Evolutionary conservation across 176 grass and related monocot species (phyloP).

Genomic region (Oropetium thomaeum): DNA sequence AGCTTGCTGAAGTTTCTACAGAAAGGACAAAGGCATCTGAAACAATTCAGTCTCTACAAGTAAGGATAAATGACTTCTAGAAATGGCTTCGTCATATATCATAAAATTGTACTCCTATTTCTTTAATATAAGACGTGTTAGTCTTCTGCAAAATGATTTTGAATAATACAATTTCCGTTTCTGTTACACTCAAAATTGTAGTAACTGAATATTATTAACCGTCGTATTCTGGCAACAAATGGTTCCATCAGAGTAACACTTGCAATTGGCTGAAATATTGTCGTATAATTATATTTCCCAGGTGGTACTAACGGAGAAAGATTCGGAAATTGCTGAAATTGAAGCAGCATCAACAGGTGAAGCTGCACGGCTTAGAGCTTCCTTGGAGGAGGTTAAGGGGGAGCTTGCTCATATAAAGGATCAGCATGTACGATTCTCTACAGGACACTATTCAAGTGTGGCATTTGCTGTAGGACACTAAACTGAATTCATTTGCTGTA

Average conservation of each 20-base stretch:
- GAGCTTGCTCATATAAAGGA: constrained; percentile 72
- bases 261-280: constrained; percentile 4
- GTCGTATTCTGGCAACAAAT: constrained; percentile 13
- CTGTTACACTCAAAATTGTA: constrained; percentile 14
- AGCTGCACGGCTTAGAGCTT: constrained; percentile 79
- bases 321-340: constrained; percentile 93
- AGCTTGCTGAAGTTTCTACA: constrained; percentile 70
- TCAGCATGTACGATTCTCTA: constrained; percentile 63
- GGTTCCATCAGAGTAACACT: not conserved
- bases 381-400: constrained; percentile 79
- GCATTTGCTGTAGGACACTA: no score
- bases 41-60: constrained; percentile 95
- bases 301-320: constrained; percentile 78
- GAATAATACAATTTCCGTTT: not conserved
- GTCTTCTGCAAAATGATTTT: not conserved
- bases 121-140: not conserved
- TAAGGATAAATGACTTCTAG: constrained; percentile 47
- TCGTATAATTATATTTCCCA: constrained; percentile 42
- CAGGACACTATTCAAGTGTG: no score
- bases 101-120: not conserved
- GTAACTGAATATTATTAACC: constrained; percentile 25
- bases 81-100: constrained; percentile 16
- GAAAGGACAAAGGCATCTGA: constrained; percentile 84
- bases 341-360: constrained; percentile 93
- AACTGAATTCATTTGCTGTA: no score